These are phyloP conservation scores for Pseudogymnoascus sp. DNA, from an alignment of 2,329 filamentous ascomycete genomes.

Conservation along the genomic window DNA sequence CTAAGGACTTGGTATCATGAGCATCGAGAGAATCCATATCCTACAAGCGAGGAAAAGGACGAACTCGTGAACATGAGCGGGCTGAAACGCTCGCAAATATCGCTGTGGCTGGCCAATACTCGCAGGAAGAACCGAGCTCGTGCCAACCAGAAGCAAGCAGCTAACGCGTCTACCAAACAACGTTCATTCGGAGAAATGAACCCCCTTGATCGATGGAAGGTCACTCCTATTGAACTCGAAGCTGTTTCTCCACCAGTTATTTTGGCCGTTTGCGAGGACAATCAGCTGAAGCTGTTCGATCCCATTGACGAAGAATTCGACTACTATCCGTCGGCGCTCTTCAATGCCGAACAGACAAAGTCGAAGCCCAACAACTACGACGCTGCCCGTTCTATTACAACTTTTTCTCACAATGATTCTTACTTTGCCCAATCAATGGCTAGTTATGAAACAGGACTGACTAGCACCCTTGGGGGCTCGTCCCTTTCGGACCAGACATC, in stretches of 20 bases:
- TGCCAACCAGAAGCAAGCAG: constrained; percentile 11
- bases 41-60: constrained; percentile 7
- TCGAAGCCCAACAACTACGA: background rate
- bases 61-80: constrained; percentile 4
- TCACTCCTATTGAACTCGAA: constrained; percentile 11
- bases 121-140: constrained; percentile 9
- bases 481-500: constrained; percentile 6
- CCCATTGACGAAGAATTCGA: constrained; percentile 2
- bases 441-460: constrained; percentile 11
- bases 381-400: background rate
- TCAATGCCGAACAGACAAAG: background rate
- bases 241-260: constrained; percentile 9
- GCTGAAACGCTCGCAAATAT: constrained; percentile 11
- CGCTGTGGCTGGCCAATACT: constrained; percentile 10
- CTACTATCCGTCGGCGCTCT: background rate
- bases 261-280: constrained; percentile 19
- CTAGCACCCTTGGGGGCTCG: background rate
- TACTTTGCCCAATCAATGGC: constrained; percentile 9
- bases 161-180: background rate
- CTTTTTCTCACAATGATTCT: constrained; percentile 7
- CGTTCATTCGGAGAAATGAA: constrained; percentile 2
- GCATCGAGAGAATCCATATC: constrained; percentile 10
- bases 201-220: constrained; percentile 12
- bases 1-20: constrained; percentile 11
- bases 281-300: constrained; percentile 6